Base-by-base conservation (phyloP, 352 stramenopile species). In the Pythium aquatile region DNA sequence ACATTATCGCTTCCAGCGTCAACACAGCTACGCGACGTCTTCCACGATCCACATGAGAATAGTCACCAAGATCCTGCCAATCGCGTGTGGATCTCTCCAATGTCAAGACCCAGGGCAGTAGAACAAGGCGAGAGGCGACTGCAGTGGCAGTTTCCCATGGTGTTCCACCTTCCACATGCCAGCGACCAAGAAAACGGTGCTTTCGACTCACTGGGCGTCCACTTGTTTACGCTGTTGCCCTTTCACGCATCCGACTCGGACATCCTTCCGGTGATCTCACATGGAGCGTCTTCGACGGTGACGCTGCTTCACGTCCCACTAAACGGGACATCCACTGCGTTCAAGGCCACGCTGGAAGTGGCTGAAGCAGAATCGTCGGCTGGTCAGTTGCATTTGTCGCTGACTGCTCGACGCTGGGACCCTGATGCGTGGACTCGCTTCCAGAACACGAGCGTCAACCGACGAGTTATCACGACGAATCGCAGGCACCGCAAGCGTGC, bases 391-490 rank as follows among this genome's bases (percentile, higher is more conserved):
- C 65, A 77, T 16, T 33, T 81, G 3, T 53, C 72, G 11, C 59
- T 67, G 14, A 61, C 61, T 0, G 55, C 87, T 5, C 81, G 85
- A 13, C 79, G 65, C 37, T 93, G 85, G 85, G 57, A 75, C 26
- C 16, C 64, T n/a, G n/a, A 14, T 3, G 51, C 76, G 29, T 93
- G 83, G 81, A 46, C 48, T 0, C 4, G 51, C 11, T 91, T 91
- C 53, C 40, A 77, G 20, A 51, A 52, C 33, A 65, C 70, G 4
- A 72, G 68, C 9, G 57, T 68, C 1, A 58, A 47, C 35, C 69
- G 85, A 55, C 79, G 83, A n/a, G 66, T 92, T 26, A 67, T 94
- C 54, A 85, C 81, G 58, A 88, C 81, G 1, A 94, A 94, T 26
- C 76, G 83, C 17, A 76, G 63, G 6, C 56, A 76, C 17, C 58